Base-by-base conservation (phyloP, 116 monocot species). In the Trichopus zeylanicus region DNA sequence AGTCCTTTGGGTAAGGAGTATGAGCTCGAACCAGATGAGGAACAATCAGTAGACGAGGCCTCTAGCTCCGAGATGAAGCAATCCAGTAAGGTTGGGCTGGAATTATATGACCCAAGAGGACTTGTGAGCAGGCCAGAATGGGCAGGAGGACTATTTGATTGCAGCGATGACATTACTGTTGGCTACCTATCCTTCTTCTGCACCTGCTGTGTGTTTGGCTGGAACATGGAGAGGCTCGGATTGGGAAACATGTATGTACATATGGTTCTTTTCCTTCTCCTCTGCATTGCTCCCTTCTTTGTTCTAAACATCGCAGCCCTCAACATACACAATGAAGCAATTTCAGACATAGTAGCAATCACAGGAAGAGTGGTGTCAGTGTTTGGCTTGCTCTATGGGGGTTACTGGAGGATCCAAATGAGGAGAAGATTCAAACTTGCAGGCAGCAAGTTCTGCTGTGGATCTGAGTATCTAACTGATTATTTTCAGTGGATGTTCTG, bases 371-470 rank as follows among this genome's bases (percentile, higher is more conserved):
- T 75, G 21, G 9, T 62, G 7, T 63, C 30, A 12, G 21, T 68
- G 3, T 39, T 68, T 2, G 75, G 75, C 3, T 30, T 75, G 31
- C 38, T 75, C 21, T 75, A 75, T 29, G 75, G 63, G 3, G 75
- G 75, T 1, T 75, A 57, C 39, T 75, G 75, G 75, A 75, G 75
- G 64, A 42, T 31, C 9, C 25, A 75, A 52, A 75, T 75, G 68
- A 35, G 75, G 53, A 57, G 53, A 31, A 63, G 68, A 28, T 75
- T 75, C 22, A 75, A 63, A 26, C 68, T 75, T 51, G 68, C 58
- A 0, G 58, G 32, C 0, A 75, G 69, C 20, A 18, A 46, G 18
- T 47, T 51, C 7, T 69, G 64, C 29, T 75, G 39, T n/a, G 59
- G 69, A 0, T 63, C 48, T 12, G 34, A 69, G 2, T 22, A 30